Evolutionary conservation across 176 grass and related monocot species (phyloP).

Genomic region (Oryza glaberrima): DNA sequence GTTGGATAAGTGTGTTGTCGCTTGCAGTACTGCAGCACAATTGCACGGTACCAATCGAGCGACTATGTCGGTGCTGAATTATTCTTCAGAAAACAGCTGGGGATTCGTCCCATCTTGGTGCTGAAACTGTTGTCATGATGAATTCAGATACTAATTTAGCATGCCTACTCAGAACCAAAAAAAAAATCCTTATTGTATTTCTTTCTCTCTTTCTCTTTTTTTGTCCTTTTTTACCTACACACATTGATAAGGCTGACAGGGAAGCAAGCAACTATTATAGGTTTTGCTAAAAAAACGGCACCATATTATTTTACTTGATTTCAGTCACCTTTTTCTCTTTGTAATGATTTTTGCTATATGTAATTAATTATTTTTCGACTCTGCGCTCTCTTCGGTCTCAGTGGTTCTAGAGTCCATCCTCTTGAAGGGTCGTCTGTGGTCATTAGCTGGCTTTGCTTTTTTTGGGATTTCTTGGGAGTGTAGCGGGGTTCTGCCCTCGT

Average conservation of each 20-base stretch:
- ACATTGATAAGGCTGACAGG: neutral
- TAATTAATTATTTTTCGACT: no score
- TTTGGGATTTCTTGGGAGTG: no score
- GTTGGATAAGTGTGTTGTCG: neutral
- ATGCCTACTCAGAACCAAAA: neutral
- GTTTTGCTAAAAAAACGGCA: no score
- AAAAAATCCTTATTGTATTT: neutral
- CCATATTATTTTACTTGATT: no score
- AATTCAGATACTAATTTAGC: neutral
- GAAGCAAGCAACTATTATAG: neutral
- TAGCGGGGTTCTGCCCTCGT: no score
- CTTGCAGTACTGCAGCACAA: neutral
- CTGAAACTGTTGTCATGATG: neutral
- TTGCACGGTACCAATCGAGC: slow-evolving; percentile 5
- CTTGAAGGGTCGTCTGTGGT: no score
- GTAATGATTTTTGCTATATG: no score
- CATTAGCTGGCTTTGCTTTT: no score
- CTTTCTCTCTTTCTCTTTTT: neutral
- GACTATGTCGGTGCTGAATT: neutral
- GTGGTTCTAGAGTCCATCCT: no score
- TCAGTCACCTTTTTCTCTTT: no score
- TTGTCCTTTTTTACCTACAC: neutral
- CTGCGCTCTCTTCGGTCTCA: no score
- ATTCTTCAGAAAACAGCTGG: slow-evolving; percentile 8
- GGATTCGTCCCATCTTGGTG: neutral